Percentiles rank a stretch among this genome's conserved stretches.
phyloP scores from a whole-genome alignment of 1,284 basidiomycete species.

The Sparassis latifolia region DNA sequence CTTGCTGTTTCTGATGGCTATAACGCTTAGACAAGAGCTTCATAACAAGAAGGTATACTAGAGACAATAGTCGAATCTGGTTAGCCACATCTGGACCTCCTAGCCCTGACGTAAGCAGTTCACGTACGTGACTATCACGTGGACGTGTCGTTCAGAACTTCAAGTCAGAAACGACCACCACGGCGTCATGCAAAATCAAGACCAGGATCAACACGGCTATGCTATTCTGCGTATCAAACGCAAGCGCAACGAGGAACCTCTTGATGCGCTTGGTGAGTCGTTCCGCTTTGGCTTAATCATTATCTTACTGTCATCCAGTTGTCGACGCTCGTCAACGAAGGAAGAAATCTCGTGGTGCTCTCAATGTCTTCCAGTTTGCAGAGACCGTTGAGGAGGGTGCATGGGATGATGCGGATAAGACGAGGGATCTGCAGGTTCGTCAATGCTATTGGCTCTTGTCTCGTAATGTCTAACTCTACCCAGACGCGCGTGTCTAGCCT shows the following conservation, averaged over 20 bases:
- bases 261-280: constrained; percentile 63
- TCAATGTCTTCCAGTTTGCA: constrained; percentile 71
- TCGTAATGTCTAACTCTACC: not conserved
- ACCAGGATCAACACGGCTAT: constrained; percentile 32
- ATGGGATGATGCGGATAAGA: constrained; percentile 54
- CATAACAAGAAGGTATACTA: no score
- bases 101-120: no score
- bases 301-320: constrained; percentile 33
- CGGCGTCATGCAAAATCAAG: not conserved
- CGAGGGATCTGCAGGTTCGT: constrained; percentile 50
- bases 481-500: constrained; percentile 13
- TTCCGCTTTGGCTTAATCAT: no score
- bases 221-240: constrained; percentile 75
- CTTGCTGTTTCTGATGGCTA: no score
- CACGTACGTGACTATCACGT: no score
- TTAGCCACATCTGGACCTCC: no score
- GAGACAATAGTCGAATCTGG: no score
- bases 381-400: constrained; percentile 64
- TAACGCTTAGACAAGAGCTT: no score
- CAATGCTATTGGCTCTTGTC: not conserved
- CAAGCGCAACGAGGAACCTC: constrained; percentile 71
- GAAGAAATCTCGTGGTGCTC: constrained; percentile 54
- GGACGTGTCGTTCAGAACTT: no score
- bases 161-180: not conserved
- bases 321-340: constrained; percentile 52